Evolutionary conservation across 139 green algal species (phyloP), one percentile per base, ranked within the genome.

Genomic region (Penium margaritaceum): DNA sequence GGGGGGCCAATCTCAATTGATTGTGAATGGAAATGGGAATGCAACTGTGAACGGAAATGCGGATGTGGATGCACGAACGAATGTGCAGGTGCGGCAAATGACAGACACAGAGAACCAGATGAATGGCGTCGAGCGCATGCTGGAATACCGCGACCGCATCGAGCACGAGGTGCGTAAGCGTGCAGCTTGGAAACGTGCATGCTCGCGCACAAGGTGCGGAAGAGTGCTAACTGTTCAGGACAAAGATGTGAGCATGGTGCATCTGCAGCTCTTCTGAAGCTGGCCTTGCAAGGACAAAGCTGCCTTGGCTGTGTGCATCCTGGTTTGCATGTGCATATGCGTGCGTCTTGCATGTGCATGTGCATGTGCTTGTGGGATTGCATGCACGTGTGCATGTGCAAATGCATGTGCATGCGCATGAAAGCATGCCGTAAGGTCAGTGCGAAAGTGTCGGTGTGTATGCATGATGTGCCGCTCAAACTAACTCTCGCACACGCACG

Each of bases 61-160:
- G 41, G 9, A 21, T 51, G 41, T 51, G 12, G 7, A 51, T 51
- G 41, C 41, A 21, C 12, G 9, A 51, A 7, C 41, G 7, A 12
- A 7, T 51, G 41, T 12, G 32, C 69, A 76, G 69, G 69, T 77
- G 33, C 70, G 58, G 0, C 30, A 77, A 17, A 77, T 77, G 70
- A 70, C 70, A 4, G 70, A 77, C 37, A 70, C 57, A 30, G 70
- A 77, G 70, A 77, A 77, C 47, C 70, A 77, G 62, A 78, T 78
- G 71, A 80, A 80, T 34, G 46, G 32, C 5, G 73, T 80, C 30
- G 73, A 80, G 63, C 44, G 73, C 33, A 80, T 80, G 46, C 35
- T 77, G 21, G 73, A 80, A 67, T 80, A 80, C 63, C 46, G 68
- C 15, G 68, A 76, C 55, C 37, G 41, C 27, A 64, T 68, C 37